Conservation (phyloP, 2,329 filamentous ascomycete species). For the Verticillium zaregamsianum region DNA sequence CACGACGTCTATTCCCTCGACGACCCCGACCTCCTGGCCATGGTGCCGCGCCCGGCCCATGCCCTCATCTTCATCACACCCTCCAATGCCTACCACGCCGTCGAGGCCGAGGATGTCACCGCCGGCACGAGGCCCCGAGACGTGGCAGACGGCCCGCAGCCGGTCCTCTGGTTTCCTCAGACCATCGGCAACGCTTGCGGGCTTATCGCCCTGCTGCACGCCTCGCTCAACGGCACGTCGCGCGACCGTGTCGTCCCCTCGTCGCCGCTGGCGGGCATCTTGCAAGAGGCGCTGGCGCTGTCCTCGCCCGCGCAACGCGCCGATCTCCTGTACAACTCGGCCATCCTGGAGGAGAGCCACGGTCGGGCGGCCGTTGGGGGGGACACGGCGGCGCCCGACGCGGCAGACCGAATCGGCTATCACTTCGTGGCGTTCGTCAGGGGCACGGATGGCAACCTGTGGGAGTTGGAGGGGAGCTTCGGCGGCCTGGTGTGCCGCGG, state of each 20-base stretch:
- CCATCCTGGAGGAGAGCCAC: constrained; percentile 69
- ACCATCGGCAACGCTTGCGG: constrained; percentile 82
- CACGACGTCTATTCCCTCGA: constrained; percentile 80
- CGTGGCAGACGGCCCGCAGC: constrained; percentile 37
- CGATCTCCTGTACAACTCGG: constrained; percentile 65
- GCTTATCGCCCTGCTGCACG: constrained; percentile 55
- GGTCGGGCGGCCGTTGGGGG: constrained; percentile 64
- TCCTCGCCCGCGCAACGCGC: constrained; percentile 54
- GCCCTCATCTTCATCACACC: constrained; percentile 80
- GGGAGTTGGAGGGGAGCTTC: too few species aligned
- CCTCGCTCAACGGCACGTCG: constrained; percentile 65
- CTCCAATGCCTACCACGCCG: constrained; percentile 40
- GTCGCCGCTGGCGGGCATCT: constrained; percentile 53
- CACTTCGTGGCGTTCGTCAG: constrained; percentile 84
- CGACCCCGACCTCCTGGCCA: constrained; percentile 68
- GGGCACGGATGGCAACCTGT: constrained; percentile 17
- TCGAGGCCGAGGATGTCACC: constrained; percentile 14
- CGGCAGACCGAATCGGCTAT: constrained; percentile 59
- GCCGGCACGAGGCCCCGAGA: constrained; percentile 17
- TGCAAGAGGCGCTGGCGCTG: constrained; percentile 59
- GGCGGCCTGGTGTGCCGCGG: too few species aligned
- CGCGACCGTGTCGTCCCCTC: constrained; percentile 46
- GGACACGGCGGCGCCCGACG: constrained; percentile 60
- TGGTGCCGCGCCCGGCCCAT: constrained; percentile 71
- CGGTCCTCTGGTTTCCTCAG: constrained; percentile 79